Evolutionary conservation across 176 grass and related monocot genomes (phyloP), one percentile per base, ranked within the genome.

Genomic region (Hordeum marinum): DNA sequence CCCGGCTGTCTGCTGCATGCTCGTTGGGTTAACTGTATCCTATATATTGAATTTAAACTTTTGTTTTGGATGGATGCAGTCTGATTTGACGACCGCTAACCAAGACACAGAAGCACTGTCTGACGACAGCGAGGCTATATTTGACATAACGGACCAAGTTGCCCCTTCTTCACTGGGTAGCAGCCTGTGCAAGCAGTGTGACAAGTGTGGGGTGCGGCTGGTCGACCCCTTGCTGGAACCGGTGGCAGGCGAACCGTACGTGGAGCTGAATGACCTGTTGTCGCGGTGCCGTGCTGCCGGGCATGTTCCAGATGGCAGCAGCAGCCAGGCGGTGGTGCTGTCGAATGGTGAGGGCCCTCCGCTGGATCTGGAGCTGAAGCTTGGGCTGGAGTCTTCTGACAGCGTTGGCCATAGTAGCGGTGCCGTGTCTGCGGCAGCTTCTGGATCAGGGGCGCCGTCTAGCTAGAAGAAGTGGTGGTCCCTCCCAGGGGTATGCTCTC

Each of bases 221-320:
- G 48, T 73, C 3, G 54, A 72, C 36, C 77, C 57, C 46, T 50
- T 83, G 68, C 45, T 60, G 17, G 70, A 68, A 50, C 78, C 73
- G 52, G 42, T 87, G 61, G 68, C 77, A 18, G 17, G 26, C 1
- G 82, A 90, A 31, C 85, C 88, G 1, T 90, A 85, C 80, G 7
- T 89, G 25, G 92, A 94, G 69, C 75, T 94, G 57, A 92, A 90
- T 68, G 92, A 92, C 63, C 37, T 94, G 42, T 42, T 11, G 9
- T 92, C 76, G 27, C 82, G 7, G 68, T 82, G 40, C 65, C 55
- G 39, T 10, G 43, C 17, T 1, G 82, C 78, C 62, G 84, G 72
- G 24, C 75, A 67, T 32, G 66, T 27, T 82, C 18, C 18, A 21
- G 52, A 55, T 55, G 13, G 26, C 62, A 23, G 63, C 12, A 41